Evolutionary conservation across 495 filamentous ascomycete species (phyloP).

Genomic region (Pyrenula aspistea): DNA sequence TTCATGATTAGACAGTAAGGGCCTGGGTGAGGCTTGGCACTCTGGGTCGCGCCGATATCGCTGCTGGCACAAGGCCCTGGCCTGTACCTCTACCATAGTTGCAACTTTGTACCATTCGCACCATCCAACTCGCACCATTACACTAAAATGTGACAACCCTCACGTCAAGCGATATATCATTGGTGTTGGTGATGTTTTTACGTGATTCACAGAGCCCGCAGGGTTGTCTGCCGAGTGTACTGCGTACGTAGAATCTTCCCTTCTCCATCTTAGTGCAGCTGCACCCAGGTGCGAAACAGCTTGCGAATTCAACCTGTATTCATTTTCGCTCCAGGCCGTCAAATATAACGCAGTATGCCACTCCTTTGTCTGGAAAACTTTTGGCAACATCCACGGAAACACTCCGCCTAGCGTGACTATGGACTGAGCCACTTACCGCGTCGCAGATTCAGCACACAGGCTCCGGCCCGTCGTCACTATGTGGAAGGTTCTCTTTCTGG

Average conservation of each 20-base stretch:
- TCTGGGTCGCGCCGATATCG: too few species aligned
- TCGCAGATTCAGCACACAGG: neutral
- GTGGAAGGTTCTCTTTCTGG: neutral
- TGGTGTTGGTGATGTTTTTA: too few species aligned
- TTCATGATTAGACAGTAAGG: too few species aligned
- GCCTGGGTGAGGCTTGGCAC: too few species aligned
- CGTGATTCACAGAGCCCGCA: too few species aligned
- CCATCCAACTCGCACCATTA: too few species aligned
- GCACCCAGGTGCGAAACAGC: neutral
- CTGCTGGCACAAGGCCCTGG: too few species aligned
- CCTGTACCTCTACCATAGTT: too few species aligned
- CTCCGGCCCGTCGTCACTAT: neutral
- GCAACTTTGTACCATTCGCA: too few species aligned
- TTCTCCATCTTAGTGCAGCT: neutral
- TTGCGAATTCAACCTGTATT: neutral
- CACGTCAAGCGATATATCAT: too few species aligned
- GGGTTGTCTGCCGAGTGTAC: too few species aligned
- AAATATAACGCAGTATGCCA: neutral
- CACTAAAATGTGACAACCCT: too few species aligned
- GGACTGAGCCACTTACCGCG: neutral
- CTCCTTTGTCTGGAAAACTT: neutral
- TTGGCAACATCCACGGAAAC: neutral
- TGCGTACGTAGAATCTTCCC: neutral
- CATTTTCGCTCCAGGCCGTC: neutral
- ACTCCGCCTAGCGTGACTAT: neutral